Percentiles rank a stretch among this genome's conserved stretches.
Conservation (phyloP, 179 eudicot genomes). For the Beta corolliflora region DNA sequence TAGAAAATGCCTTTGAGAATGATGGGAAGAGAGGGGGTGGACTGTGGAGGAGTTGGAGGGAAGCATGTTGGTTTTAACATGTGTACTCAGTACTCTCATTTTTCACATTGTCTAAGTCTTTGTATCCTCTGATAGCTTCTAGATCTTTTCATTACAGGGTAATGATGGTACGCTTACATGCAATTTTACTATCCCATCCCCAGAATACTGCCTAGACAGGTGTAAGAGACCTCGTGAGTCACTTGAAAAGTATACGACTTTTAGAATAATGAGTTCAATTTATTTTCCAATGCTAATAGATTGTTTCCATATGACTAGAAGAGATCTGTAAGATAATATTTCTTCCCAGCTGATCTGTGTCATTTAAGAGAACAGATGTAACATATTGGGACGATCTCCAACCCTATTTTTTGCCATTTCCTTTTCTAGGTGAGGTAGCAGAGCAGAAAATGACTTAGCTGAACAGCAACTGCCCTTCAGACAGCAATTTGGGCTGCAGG, state of each 20-base stretch:
- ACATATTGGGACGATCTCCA: not conserved
- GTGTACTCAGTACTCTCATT: no score
- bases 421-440: slow-evolving; percentile 44
- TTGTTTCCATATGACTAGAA: not conserved
- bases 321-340: not conserved
- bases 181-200: no score
- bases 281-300: not conserved
- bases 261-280: not conserved
- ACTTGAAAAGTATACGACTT: not conserved
- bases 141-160: no score
- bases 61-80: no score
- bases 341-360: not conserved
- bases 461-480: slow-evolving; percentile 46
- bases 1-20: no score
- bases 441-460: slow-evolving; percentile 49
- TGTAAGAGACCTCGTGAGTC: no score
- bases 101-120: no score
- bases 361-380: not conserved
- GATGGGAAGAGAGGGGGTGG: no score
- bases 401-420: not conserved
- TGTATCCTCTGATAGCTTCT: no score
- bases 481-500: slow-evolving; percentile 47
- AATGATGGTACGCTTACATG: no score
- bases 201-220: no score
- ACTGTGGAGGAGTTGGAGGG: no score